A percentile compares a stretch with the other conserved stretches of the same genome.
phyloP scores from a whole-genome alignment of 345 rosid species.

The Arabis alpina region DNA sequence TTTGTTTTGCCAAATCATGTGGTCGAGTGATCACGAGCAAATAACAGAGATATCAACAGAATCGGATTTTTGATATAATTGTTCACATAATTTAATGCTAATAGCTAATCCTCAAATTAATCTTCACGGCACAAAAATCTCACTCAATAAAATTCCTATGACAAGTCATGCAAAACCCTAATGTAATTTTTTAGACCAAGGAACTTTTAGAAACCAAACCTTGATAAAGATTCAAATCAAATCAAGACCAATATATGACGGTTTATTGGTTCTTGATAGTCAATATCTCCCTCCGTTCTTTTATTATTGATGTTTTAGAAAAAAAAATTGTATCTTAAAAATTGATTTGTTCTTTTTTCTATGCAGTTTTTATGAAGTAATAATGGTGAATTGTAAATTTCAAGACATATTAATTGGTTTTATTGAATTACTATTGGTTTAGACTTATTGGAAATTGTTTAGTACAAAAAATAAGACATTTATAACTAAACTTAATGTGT shows the following conservation, averaged over 20 bases:
- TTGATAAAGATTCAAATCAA: background rate
- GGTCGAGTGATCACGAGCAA: too few species aligned
- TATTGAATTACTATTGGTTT: too few species aligned
- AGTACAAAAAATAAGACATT: too few species aligned
- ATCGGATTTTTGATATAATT: background rate
- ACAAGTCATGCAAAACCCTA: too few species aligned
- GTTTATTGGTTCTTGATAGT: background rate
- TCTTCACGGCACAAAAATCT: background rate
- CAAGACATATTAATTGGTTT: background rate
- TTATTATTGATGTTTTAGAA: too few species aligned
- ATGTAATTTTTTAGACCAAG: background rate
- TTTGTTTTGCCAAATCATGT: too few species aligned
- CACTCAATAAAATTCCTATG: background rate
- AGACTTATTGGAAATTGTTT: too few species aligned
- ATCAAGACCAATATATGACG: too few species aligned
- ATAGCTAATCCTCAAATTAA: background rate
- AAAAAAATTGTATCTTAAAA: too few species aligned
- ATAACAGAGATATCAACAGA: background rate
- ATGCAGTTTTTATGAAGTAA: too few species aligned
- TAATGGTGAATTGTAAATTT: background rate
- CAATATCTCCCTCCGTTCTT: background rate
- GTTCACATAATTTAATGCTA: background rate
- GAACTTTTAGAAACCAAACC: conserved; percentile 2
- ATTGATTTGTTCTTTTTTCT: too few species aligned
- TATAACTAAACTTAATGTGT: too few species aligned